Evolutionary conservation across 2,329 filamentous ascomycete species (phyloP).

Genomic region (Diaporthe longicolla): DNA sequence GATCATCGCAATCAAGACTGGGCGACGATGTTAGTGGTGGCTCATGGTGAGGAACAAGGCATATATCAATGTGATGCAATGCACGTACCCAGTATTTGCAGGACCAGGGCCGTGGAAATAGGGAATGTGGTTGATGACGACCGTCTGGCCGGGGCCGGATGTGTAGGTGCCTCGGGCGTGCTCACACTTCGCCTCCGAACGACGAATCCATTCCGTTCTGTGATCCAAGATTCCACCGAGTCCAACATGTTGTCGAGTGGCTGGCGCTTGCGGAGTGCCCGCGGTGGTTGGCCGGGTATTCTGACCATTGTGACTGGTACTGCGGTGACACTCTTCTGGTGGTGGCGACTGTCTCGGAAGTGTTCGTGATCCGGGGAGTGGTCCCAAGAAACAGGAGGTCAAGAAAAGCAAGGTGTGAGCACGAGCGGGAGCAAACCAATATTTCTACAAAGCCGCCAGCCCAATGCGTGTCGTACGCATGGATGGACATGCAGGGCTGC

Average conservation of each 20-base stretch:
- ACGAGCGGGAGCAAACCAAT: slow-evolving; percentile 21
- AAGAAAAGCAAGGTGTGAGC: neutral
- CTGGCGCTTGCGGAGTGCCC: slow-evolving; percentile 14
- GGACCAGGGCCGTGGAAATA: slow-evolving; percentile 21
- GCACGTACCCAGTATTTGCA: slow-evolving; percentile 32
- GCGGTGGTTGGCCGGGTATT: slow-evolving; percentile 19
- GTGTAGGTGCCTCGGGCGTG: neutral
- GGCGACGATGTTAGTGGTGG: neutral
- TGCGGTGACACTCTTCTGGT: neutral
- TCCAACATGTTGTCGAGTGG: slow-evolving; percentile 33
- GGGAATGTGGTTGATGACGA: neutral
- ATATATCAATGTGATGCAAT: neutral
- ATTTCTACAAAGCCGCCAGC: slow-evolving; percentile 14
- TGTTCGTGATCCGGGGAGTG: slow-evolving; percentile 9
- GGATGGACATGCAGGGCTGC: slow-evolving; percentile 1
- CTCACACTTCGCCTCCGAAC: slow-evolving; percentile 8
- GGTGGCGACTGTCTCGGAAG: slow-evolving; percentile 16
- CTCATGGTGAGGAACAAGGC: neutral
- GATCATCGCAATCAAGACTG: slow-evolving; percentile 26
- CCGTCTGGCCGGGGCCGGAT: neutral
- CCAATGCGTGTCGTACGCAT: neutral
- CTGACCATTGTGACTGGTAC: slow-evolving; percentile 19
- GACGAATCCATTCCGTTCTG: slow-evolving; percentile 5
- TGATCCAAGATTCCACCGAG: slow-evolving; percentile 20
- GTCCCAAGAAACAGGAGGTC: slow-evolving; percentile 1